Base-by-base conservation (phyloP, 2,329 filamentous ascomycete genomes). In the Lasiodiplodia gonubiensis region DNA sequence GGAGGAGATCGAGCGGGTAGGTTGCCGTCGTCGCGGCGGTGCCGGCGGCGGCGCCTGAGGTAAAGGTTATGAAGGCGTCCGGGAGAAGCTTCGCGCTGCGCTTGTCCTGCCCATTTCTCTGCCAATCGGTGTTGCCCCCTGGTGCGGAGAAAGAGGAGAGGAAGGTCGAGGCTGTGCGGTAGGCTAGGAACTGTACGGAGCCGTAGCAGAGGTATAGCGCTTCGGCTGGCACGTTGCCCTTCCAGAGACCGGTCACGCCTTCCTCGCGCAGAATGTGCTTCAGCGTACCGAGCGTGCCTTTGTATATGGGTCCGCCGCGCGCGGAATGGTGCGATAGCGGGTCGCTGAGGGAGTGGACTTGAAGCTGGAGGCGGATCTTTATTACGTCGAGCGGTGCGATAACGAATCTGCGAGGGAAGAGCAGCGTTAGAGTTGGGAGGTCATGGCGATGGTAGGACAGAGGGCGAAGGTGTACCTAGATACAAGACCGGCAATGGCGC, bases 181-280 rank as follows among this genome's bases (percentile, higher is more conserved):
- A 99, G 33, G 92, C 85, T 35, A 92, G 90, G 84, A 99, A 99
- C 80, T 99, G 95, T 39, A 92, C 84, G 70, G 91, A 91, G 70
- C 92, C 90, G 81, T 98, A 99, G 78, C 89, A 90, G 71, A 99
- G 86, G 82, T 99, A 99, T 82, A 99, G 89, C 70, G 95, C 82
- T 84, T 98, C 95, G 63, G 95, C 95, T 48, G 95, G 94, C 68
- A 99, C 89, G 77, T 99, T 99, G 77, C 95, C 95, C 84, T 98
- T 98, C 95, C 95, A 99, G 71, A 99, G 86, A 35, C 89, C 88
- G 4, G 90, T 90, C 71, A 98, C 76, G 51, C 95, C 95, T 78
- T 99, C 95, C 74, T 93, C 85, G 33, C 82, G 83, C 63, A 94
- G 78, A 74, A 98, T 98, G 69, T 90, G 86, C 68, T 86, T 86